Percentiles rank a stretch among this genome's conserved stretches.
phyloP scores from a whole-genome alignment of 2,329 filamentous ascomycete genomes.

The Calonectria ilicicola region DNA sequence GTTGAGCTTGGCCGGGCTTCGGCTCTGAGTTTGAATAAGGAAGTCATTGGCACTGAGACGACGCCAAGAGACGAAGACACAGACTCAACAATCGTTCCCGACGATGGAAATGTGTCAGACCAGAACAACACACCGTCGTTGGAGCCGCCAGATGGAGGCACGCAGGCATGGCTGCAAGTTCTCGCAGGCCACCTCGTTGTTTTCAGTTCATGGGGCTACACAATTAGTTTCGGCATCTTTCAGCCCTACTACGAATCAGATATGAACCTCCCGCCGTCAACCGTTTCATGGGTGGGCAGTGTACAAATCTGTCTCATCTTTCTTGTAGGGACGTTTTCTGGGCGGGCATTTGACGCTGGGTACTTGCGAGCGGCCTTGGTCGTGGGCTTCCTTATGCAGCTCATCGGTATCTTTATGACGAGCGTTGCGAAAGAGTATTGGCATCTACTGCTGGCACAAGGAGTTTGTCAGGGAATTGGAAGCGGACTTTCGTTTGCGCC shows the following conservation, averaged over 20 bases:
- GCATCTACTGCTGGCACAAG: constrained; percentile 65
- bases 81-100: neutral
- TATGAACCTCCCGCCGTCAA: constrained; percentile 48
- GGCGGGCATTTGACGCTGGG: constrained; percentile 56
- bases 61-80: constrained; percentile 9
- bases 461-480: constrained; percentile 68
- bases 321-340: constrained; percentile 54
- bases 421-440: constrained; percentile 57
- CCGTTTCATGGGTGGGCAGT: constrained; percentile 63
- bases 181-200: constrained; percentile 52
- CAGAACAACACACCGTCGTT: neutral
- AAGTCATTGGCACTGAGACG: neutral
- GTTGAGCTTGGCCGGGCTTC: neutral
- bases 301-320: constrained; percentile 59
- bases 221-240: constrained; percentile 54
- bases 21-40: neutral
- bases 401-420: constrained; percentile 59
- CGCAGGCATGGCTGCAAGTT: constrained; percentile 53
- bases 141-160: constrained; percentile 51
- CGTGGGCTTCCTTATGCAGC: constrained; percentile 54
- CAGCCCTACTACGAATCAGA: constrained; percentile 52
- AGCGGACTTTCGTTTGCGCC: constrained; percentile 66
- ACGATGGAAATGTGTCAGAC: neutral
- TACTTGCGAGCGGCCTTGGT: constrained; percentile 50
- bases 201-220: constrained; percentile 54